Base-by-base conservation (phyloP, 768 basidiomycete species). In the Tricholoma saponaceum region DNA sequence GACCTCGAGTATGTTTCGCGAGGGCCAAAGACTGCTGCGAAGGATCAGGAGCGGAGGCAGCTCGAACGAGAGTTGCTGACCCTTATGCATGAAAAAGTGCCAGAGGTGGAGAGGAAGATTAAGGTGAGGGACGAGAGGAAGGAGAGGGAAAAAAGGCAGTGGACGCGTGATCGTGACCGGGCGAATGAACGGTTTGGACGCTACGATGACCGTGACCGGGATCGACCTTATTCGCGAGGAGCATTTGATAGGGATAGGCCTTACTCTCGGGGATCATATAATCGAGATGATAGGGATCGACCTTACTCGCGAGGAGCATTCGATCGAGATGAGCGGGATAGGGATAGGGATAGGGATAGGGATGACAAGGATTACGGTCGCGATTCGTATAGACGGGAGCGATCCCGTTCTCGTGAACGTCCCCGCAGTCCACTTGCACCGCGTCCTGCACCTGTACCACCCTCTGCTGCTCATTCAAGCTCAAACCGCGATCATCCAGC, bases 71-170 rank as follows among this genome's bases (percentile, higher is more conserved):
- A 98, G 64, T 76, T 98, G 18, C 70, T 96, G 56, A 77, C 79
- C 47, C 75, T 99, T 53, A 84, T 91, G 85, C 95, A 98, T 66
- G 93, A 96, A 67, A 83, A 88, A 47, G 78, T 99, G 4, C 97
- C 97, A 0, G 92, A 93, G 55, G 81, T 99, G 6, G 95, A 98
- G 72, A 80, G 86, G 62, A 85, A 84, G 69, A 84, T 97, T 51
- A 84, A 91, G 66, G 85, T 85, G 13, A 72, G 90, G 46, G 91
- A 96, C 50, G 86, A 86, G 59, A 78, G 85, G 61, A 87, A 81
- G 68, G 84, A 89, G 60, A 77, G 83, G 64, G 92, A 97, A 66
- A 87, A 87, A 63, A 76, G 92, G 35, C 86, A 92, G 44, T 88
- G 89, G 80, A 74, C 81, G 1, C 77, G 89, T 55, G 89, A 92